phyloP scores from a whole-genome alignment of 176 grass and related monocot genomes.

The Carex scoparia region DNA sequence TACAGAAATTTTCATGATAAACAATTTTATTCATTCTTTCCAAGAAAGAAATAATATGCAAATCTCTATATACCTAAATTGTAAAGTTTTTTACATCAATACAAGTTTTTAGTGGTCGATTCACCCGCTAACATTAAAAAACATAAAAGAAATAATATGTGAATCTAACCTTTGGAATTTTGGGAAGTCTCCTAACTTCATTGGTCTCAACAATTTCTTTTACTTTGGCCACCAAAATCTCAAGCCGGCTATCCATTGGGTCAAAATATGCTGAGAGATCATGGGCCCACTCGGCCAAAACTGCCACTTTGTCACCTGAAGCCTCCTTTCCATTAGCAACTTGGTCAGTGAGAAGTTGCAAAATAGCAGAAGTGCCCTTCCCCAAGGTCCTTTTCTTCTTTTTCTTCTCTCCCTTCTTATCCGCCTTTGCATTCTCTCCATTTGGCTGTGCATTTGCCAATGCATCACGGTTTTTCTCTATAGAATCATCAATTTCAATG shows the following conservation, averaged over 20 bases:
- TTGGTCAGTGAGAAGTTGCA: constrained; percentile 56
- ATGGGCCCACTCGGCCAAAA: constrained; percentile 41
- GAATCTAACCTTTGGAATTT: constrained; percentile 87
- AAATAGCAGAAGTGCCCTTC: constrained; percentile 64
- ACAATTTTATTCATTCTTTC: not conserved
- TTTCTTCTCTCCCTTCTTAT: constrained; percentile 77
- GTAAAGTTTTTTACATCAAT: too few relatives aligned
- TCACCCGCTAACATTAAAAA: too few relatives aligned
- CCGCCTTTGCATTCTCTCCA: constrained; percentile 44
- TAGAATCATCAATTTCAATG: constrained; percentile 70
- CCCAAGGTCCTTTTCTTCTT: constrained; percentile 86
- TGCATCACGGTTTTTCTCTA: constrained; percentile 59
- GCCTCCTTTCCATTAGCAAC: constrained; percentile 31
- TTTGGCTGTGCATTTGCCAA: constrained; percentile 8
- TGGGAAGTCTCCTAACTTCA: constrained; percentile 94
- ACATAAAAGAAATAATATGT: not conserved
- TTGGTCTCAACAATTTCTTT: constrained; percentile 98
- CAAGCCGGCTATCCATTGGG: constrained; percentile 55
- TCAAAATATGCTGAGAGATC: constrained; percentile 56
- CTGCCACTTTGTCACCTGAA: constrained; percentile 30
- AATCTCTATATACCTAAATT: not conserved
- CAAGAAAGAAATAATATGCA: not conserved
- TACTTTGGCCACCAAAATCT: constrained; percentile 53
- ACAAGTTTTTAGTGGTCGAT: too few relatives aligned
- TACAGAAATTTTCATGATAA: not conserved